phyloP scores from a whole-genome alignment of 805 yeast species.

The Nakazawaea wickerhamii region DNA sequence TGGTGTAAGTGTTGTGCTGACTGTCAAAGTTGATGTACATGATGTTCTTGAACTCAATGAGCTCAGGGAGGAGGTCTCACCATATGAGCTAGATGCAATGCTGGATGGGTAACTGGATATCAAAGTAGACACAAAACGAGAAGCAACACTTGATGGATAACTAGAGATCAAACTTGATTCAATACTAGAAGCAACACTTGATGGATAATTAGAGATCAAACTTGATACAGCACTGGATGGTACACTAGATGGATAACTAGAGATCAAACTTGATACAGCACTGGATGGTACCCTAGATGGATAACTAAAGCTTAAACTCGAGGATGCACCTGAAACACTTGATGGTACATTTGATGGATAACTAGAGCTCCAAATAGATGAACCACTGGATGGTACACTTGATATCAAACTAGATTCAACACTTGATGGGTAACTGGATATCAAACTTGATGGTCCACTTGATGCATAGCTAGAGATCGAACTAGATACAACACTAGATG shows the following conservation, averaged over 20 bases:
- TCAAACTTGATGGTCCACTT: too few relatives aligned
- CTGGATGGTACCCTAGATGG: too few relatives aligned
- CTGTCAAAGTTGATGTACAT: neutral
- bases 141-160: neutral
- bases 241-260: neutral
- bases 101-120: too few relatives aligned
- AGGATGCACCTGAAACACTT: too few relatives aligned
- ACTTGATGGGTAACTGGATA: too few relatives aligned
- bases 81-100: neutral
- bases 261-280: too few relatives aligned
- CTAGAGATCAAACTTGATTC: neutral
- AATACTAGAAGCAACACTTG: neutral
- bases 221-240: neutral
- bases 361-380: neutral
- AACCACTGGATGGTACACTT: neutral
- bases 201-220: neutral
- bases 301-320: too few relatives aligned
- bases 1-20: neutral
- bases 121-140: neutral
- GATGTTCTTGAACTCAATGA: too few relatives aligned
- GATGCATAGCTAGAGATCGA: too few relatives aligned
- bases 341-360: neutral
- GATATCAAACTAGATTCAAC: too few relatives aligned
- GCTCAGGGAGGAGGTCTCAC: too few relatives aligned
- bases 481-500: too few relatives aligned